Percentiles rank a stretch among this genome's conserved stretches.
These are phyloP conservation scores for Malus hybrid DNA, from an alignment of 331 rosid species.

Conservation along the genomic window DNA sequence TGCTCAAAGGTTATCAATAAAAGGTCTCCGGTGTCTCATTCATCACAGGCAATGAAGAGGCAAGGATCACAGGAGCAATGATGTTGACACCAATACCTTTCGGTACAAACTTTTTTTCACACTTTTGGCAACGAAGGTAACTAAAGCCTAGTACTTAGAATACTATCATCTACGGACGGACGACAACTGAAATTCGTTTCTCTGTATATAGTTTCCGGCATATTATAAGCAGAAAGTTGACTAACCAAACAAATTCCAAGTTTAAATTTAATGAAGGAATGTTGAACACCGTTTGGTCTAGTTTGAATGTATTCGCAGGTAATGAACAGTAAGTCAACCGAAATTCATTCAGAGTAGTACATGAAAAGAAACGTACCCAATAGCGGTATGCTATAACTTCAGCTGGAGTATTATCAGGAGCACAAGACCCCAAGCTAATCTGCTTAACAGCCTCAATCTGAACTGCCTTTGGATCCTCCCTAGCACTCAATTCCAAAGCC, in stretches of 20 bases:
- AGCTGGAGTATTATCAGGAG: constrained; percentile 71
- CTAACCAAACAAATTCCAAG: constrained; percentile 4
- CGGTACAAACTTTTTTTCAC: not conserved
- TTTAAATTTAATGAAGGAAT: constrained; percentile 5
- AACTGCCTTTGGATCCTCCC: constrained; percentile 98
- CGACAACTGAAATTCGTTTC: constrained; percentile 3
- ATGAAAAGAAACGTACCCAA: constrained; percentile 65
- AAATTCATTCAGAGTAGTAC: not conserved
- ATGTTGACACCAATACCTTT: constrained; percentile 19
- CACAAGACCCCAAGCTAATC: constrained; percentile 92
- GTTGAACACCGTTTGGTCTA: not conserved
- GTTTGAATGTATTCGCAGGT: not conserved
- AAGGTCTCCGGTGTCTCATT: constrained; percentile 12
- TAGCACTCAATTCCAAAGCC: constrained; percentile 91
- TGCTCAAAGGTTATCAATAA: constrained; percentile 12
- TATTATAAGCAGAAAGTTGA: constrained; percentile 17
- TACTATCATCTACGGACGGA: not conserved
- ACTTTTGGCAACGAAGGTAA: not conserved
- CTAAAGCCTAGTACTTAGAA: not conserved
- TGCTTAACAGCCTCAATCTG: constrained; percentile 97
- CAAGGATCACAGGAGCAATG: constrained; percentile 27
- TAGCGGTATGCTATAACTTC: constrained; percentile 89
- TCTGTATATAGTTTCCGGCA: constrained; percentile 5
- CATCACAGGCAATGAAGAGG: constrained; percentile 11
- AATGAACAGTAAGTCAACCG: constrained; percentile 2